phyloP scores from a whole-genome alignment of 257 asterid species.

The Scutellaria galericulata region DNA sequence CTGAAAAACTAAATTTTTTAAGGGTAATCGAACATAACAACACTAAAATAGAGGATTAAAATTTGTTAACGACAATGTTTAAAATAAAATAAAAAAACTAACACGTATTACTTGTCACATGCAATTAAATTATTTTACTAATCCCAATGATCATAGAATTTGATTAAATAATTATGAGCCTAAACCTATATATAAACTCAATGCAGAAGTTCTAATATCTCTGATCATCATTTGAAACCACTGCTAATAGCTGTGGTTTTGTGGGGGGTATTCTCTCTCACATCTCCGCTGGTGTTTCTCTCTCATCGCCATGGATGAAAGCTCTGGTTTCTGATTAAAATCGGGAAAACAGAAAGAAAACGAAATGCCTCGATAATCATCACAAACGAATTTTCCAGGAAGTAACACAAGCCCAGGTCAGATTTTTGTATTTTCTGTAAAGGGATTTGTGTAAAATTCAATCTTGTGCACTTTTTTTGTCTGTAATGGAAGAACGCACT shows the following conservation, averaged over 20 bases:
- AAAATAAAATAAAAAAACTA: too few species aligned
- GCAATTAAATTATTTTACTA: conserved; percentile 25
- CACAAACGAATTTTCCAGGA: conserved; percentile 40
- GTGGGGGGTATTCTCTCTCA: conserved; percentile 36
- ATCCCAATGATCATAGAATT: background rate
- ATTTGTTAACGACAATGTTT: too few species aligned
- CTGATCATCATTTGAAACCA: conserved; percentile 42
- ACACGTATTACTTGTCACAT: conserved; percentile 29
- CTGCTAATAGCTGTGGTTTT: conserved; percentile 41
- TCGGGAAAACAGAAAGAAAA: conserved; percentile 9
- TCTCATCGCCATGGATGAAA: background rate
- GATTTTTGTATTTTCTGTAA: conserved; percentile 51
- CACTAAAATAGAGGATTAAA: too few species aligned
- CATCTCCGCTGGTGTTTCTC: background rate
- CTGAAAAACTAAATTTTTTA: too few species aligned
- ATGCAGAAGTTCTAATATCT: conserved; percentile 25
- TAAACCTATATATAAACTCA: conserved; percentile 27
- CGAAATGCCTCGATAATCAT: conserved; percentile 44
- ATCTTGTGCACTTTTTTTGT: conserved; percentile 37
- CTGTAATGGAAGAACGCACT: conserved; percentile 32
- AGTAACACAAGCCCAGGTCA: conserved; percentile 62
- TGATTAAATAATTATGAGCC: background rate
- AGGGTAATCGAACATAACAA: too few species aligned
- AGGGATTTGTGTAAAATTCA: conserved; percentile 50
- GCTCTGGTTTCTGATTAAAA: conserved; percentile 18